Conservation (phyloP, 352 stramenopile species). For the Phytophthora capsici region DNA sequence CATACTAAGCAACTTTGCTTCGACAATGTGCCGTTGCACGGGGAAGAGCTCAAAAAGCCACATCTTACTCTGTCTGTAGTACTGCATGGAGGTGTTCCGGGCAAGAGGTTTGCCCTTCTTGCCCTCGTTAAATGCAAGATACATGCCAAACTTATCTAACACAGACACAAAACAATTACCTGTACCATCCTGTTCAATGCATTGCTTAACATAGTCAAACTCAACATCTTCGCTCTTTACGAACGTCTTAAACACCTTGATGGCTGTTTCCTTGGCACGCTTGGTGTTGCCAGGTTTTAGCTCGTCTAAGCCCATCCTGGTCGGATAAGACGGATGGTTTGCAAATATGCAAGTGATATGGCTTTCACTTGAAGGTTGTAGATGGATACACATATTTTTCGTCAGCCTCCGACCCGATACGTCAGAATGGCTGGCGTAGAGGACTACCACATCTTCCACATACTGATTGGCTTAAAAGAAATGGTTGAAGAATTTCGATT, state of each 20-base stretch:
- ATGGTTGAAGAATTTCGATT: constrained; percentile 6
- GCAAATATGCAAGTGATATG: constrained; percentile 35
- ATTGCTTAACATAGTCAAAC: constrained; percentile 24
- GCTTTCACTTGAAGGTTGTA: constrained; percentile 5
- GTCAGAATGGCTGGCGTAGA: constrained; percentile 16
- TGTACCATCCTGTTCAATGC: constrained; percentile 13
- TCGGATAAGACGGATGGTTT: constrained; percentile 14
- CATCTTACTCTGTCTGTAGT: constrained; percentile 12
- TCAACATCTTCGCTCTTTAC: constrained; percentile 18
- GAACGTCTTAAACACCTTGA: constrained; percentile 20
- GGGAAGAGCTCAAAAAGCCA: constrained; percentile 19
- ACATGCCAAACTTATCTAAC: too few species aligned
- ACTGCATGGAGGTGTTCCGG: constrained; percentile 13
- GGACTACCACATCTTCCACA: background rate
- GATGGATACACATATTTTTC: constrained; percentile 17
- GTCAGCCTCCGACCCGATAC: constrained; percentile 17
- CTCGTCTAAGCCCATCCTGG: constrained; percentile 23
- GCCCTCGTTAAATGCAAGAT: constrained; percentile 29
- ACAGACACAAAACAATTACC: too few species aligned
- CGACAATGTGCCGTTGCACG: constrained; percentile 5
- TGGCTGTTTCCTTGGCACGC: constrained; percentile 7
- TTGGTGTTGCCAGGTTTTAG: constrained; percentile 25
- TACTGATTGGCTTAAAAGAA: constrained; percentile 14
- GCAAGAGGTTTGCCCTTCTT: constrained; percentile 25
- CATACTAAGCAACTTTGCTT: too few species aligned